These are phyloP conservation scores for Fonsecaea monophora DNA, from an alignment of 2,329 filamentous ascomycete genomes.

Conservation along the genomic window DNA sequence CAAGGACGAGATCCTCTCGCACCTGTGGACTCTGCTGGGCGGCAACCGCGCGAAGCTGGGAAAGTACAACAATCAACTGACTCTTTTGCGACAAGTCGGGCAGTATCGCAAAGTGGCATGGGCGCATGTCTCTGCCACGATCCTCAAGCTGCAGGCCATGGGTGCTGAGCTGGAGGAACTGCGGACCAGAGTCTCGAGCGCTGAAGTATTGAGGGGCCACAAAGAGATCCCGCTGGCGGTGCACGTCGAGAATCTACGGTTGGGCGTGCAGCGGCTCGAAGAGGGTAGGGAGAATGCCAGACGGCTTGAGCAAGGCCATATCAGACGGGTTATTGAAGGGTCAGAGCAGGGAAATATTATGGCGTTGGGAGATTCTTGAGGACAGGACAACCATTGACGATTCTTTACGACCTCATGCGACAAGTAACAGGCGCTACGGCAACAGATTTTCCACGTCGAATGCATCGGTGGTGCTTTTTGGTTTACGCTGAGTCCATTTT, in stretches of 20 bases:
- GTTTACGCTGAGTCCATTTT: neutral
- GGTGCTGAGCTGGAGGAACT: slow-evolving; percentile 73
- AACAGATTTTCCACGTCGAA: neutral
- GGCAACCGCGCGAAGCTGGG: slow-evolving; percentile 68
- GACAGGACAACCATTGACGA: neutral
- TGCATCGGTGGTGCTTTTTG: neutral
- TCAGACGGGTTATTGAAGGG: slow-evolving; percentile 60
- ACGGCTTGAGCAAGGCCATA: slow-evolving; percentile 64
- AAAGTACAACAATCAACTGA: slow-evolving; percentile 68
- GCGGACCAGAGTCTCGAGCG: slow-evolving; percentile 71
- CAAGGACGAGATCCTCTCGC: slow-evolving; percentile 70
- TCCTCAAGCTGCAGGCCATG: slow-evolving; percentile 77
- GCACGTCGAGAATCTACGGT: slow-evolving; percentile 76
- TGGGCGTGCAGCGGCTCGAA: slow-evolving; percentile 75
- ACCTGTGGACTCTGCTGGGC: slow-evolving; percentile 76
- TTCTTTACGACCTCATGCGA: neutral
- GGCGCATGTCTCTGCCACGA: slow-evolving; percentile 70
- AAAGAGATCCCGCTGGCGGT: slow-evolving; percentile 69
- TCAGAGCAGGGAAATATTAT: slow-evolving; percentile 18
- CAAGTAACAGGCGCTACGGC: neutral
- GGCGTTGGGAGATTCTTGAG: slow-evolving; percentile 7
- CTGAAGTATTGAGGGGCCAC: slow-evolving; percentile 44
- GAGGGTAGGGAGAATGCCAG: slow-evolving; percentile 66
- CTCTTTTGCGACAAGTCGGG: slow-evolving; percentile 70
- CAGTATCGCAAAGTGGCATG: slow-evolving; percentile 70